Evolutionary conservation across 192 early-diverging fungal species (phyloP).

Genomic region (Podila verticillata): DNA sequence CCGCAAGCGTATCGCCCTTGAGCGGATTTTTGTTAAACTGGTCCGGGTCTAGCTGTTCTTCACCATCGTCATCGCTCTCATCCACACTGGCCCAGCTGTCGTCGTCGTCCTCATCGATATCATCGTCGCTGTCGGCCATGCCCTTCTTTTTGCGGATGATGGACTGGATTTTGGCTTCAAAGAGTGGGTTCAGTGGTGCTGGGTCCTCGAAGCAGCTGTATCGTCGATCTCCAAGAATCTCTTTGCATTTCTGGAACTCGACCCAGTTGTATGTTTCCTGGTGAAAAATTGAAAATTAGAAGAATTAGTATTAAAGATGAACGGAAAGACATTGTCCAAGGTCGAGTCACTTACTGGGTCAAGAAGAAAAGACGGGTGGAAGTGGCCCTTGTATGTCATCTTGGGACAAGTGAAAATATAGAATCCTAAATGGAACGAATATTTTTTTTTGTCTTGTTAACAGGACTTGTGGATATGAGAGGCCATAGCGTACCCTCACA

Average conservation of each 20-base stretch:
- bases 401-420: conserved; percentile 92
- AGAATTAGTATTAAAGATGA: neutral
- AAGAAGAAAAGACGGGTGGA: conserved; percentile 82
- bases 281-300: conserved; percentile 5
- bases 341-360: conserved; percentile 65
- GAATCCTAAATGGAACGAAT: conserved; percentile 68
- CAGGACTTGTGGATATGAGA: no score
- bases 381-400: conserved; percentile 95
- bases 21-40: conserved; percentile 12
- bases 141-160: conserved; percentile 21
- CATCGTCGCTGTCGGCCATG: conserved; percentile 11
- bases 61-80: conserved; percentile 15
- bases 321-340: neutral
- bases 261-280: conserved; percentile 62
- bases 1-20: neutral
- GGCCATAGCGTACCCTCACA: no score
- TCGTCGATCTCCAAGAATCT: conserved; percentile 61
- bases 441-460: neutral
- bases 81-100: conserved; percentile 20
- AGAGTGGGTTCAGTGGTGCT: conserved; percentile 6
- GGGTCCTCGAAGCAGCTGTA: conserved; percentile 58
- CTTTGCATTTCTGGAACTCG: conserved; percentile 57
- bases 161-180: conserved; percentile 32
- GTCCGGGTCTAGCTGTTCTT: conserved; percentile 13
- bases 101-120: conserved; percentile 20